A percentile compares a stretch with the other conserved stretches of the same genome.
phyloP scores from a whole-genome alignment of 768 basidiomycete species.

The Aureoboletus auriporus region DNA sequence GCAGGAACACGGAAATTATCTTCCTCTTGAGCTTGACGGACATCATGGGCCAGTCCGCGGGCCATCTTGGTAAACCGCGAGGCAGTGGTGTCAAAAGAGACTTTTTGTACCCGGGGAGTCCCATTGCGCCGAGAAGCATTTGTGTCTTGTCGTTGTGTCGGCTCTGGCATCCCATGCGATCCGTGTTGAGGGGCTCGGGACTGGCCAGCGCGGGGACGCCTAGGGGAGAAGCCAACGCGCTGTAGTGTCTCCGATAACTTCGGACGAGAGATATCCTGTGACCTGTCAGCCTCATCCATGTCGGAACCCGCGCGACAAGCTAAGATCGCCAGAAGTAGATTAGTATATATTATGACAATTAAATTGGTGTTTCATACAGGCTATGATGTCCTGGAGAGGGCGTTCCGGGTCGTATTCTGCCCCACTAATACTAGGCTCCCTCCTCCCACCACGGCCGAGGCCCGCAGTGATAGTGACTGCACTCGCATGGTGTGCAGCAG shows the following conservation, averaged over 20 bases:
- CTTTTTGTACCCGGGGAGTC: slow-evolving; percentile 33
- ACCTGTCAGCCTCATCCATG: slow-evolving; percentile 43
- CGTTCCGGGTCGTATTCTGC: slow-evolving; percentile 87
- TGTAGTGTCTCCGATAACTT: slow-evolving; percentile 70
- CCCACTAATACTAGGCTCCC: slow-evolving; percentile 63
- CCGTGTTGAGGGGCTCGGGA: slow-evolving; percentile 21
- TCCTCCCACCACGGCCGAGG: slow-evolving; percentile 45
- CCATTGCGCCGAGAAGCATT: slow-evolving; percentile 19
- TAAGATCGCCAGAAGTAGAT: slow-evolving; percentile 26
- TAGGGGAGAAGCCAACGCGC: slow-evolving; percentile 68
- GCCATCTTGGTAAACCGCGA: slow-evolving; percentile 64
- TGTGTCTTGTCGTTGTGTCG: slow-evolving; percentile 15
- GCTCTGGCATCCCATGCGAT: slow-evolving; percentile 7
- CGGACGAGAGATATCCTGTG: slow-evolving; percentile 46
- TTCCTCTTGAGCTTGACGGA: slow-evolving; percentile 39
- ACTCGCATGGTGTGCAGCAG: slow-evolving; percentile 86
- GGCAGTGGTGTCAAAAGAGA: slow-evolving; percentile 25
- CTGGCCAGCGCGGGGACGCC: slow-evolving; percentile 57
- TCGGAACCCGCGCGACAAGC: slow-evolving; percentile 47
- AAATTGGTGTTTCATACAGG: slow-evolving; percentile 35
- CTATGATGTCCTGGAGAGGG: slow-evolving; percentile 69
- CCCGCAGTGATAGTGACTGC: slow-evolving; percentile 85
- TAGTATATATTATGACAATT: neutral
- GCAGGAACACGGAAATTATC: slow-evolving; percentile 3
- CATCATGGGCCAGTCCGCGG: slow-evolving; percentile 50